These are phyloP conservation scores for Talaromyces proteolyticus DNA, from an alignment of 495 filamentous ascomycete genomes.

Conservation along the genomic window DNA sequence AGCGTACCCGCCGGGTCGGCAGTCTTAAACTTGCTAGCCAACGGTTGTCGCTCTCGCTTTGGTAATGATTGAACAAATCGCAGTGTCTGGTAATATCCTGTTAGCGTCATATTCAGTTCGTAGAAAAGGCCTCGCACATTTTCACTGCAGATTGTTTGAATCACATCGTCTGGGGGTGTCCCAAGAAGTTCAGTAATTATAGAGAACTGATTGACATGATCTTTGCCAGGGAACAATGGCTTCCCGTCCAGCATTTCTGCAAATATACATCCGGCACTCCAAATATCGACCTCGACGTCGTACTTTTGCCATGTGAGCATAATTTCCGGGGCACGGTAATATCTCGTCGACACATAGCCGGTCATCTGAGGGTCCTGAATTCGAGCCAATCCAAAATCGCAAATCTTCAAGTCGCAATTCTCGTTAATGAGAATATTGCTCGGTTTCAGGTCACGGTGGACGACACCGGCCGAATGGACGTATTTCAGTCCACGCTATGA, in stretches of 20 bases:
- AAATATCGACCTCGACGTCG: constrained; percentile 98
- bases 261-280: constrained; percentile 98
- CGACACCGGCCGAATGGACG: constrained; percentile 96
- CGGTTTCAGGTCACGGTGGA: constrained; percentile 95
- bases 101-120: constrained; percentile 8
- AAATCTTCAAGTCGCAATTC: constrained; percentile 99
- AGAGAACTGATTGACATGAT: constrained; percentile 98
- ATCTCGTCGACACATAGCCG: constrained; percentile 96
- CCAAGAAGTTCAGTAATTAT: constrained; percentile 98
- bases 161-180: constrained; percentile 98
- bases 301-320: constrained; percentile 99
- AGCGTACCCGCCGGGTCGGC: constrained; percentile 81
- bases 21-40: constrained; percentile 91
- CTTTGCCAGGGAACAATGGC: constrained; percentile 96
- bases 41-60: constrained; percentile 86
- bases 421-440: constrained; percentile 99
- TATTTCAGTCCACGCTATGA: constrained; percentile 92
- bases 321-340: constrained; percentile 97
- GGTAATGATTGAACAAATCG: constrained; percentile 96
- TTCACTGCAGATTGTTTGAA: constrained; percentile 96
- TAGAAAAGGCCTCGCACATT: constrained; percentile 57
- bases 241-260: constrained; percentile 99
- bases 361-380: constrained; percentile 99
- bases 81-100: constrained; percentile 59
- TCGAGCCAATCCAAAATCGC: constrained; percentile 94